Conservation (phyloP, 2,329 filamentous ascomycete genomes). For the Pseudocercospora eumusae region DNA sequence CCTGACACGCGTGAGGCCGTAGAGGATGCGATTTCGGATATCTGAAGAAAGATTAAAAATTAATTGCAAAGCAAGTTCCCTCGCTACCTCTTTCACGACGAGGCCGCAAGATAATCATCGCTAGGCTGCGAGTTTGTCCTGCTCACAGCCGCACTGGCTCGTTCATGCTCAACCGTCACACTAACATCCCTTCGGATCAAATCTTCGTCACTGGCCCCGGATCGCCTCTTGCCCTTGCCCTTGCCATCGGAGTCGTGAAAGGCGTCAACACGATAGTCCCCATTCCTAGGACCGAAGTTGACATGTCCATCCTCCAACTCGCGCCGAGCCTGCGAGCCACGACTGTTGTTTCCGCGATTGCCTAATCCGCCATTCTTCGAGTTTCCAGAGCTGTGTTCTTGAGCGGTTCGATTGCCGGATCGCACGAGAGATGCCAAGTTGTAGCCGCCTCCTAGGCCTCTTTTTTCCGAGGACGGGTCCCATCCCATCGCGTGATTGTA, state of each 20-base stretch:
- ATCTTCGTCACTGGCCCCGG: slow-evolving; percentile 27
- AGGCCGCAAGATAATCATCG: slow-evolving; percentile 4
- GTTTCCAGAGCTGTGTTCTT: slow-evolving; percentile 8
- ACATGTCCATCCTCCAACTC: slow-evolving; percentile 17
- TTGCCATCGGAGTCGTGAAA: slow-evolving; percentile 22
- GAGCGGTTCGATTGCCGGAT: slow-evolving; percentile 16
- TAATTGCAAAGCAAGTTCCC: background rate
- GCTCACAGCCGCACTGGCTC: slow-evolving; percentile 7
- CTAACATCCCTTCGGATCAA: slow-evolving; percentile 32
- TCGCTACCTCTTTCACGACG: background rate
- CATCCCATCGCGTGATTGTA: slow-evolving; percentile 33
- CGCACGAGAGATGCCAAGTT: slow-evolving; percentile 25
- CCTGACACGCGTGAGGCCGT: background rate
- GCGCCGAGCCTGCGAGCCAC: slow-evolving; percentile 8
- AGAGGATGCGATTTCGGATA: background rate
- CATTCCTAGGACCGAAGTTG: slow-evolving; percentile 22
- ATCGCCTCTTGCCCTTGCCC: slow-evolving; percentile 25
- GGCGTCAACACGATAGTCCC: slow-evolving; percentile 26
- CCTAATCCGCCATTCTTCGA: slow-evolving; percentile 10
- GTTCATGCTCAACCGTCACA: slow-evolving; percentile 28
- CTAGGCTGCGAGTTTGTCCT: slow-evolving; percentile 2
- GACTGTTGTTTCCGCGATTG: background rate
- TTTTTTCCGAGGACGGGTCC: slow-evolving; percentile 22
- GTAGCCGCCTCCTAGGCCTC: slow-evolving; percentile 27
- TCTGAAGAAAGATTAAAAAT: background rate